Evolutionary conservation across 2,329 filamentous ascomycete genomes (phyloP).

Genomic region (Leptographium procerum): DNA sequence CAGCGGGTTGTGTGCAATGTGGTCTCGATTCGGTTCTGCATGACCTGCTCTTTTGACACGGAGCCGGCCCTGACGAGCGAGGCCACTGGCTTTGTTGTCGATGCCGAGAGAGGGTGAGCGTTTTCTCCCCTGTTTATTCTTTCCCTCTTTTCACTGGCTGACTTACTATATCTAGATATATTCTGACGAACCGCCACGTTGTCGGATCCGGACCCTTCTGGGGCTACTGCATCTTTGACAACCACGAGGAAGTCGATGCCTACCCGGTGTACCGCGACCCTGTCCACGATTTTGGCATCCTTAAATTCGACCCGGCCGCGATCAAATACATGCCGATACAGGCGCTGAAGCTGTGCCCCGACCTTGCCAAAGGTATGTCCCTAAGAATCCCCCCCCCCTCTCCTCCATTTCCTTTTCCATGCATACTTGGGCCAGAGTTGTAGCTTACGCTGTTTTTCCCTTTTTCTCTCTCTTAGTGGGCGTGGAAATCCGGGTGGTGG

Average conservation of each 20-base stretch:
- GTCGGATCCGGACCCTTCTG: slow-evolving; percentile 94
- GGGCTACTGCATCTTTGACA: slow-evolving; percentile 97
- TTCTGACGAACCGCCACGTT: slow-evolving; percentile 83
- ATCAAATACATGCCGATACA: slow-evolving; percentile 96
- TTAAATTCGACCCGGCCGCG: slow-evolving; percentile 87
- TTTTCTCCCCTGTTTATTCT: not conserved
- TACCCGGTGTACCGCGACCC: slow-evolving; percentile 96
- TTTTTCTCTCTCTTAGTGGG: slow-evolving; percentile 45
- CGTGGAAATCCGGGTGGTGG: slow-evolving; percentile 89
- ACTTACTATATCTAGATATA: slow-evolving; percentile 48
- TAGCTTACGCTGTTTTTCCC: not conserved
- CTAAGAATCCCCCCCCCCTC: too few species aligned
- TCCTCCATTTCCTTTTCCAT: too few species aligned
- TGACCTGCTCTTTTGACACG: slow-evolving; percentile 97
- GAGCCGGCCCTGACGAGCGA: slow-evolving; percentile 87
- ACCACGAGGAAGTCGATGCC: slow-evolving; percentile 93
- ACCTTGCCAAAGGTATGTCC: slow-evolving; percentile 59
- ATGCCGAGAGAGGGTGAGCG: slow-evolving; percentile 72
- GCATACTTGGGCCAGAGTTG: not conserved
- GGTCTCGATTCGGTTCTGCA: slow-evolving; percentile 97
- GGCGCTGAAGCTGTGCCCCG: slow-evolving; percentile 69
- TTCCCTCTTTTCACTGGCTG: not conserved
- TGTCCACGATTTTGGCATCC: slow-evolving; percentile 95
- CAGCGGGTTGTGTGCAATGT: slow-evolving; percentile 90
- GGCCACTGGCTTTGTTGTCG: slow-evolving; percentile 94